These are phyloP conservation scores for Selenicereus undatus DNA, from an alignment of 148 eudicot genomes.

Conservation along the genomic window DNA sequence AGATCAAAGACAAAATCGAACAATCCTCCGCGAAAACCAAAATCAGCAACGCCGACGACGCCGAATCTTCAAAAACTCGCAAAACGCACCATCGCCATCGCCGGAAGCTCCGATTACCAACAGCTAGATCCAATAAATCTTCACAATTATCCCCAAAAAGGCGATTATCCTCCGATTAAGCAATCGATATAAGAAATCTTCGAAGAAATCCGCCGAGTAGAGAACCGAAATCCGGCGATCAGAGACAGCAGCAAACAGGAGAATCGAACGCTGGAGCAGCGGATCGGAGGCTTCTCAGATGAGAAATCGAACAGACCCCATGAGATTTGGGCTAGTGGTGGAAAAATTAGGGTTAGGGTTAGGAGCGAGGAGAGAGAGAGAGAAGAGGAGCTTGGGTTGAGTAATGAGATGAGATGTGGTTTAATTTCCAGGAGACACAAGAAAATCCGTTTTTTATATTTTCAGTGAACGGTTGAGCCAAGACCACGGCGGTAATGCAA, in stretches of 20 bases:
- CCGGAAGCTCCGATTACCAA: conserved; percentile 13
- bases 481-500: no score
- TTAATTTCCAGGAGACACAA: neutral
- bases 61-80: conserved; percentile 13
- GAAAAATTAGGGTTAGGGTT: conserved; percentile 23
- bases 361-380: neutral
- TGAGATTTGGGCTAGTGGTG: neutral
- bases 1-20: conserved; percentile 14
- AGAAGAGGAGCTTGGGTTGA: neutral
- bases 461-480: neutral
- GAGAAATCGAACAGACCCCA: conserved; percentile 3
- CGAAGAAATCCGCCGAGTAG: neutral
- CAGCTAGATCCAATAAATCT: neutral
- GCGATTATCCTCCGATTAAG: neutral
- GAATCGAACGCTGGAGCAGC: neutral
- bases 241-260: neutral
- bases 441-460: neutral
- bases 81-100: neutral
- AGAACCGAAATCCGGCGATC: neutral
- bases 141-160: neutral
- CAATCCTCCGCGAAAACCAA: neutral
- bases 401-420: neutral
- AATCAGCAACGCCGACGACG: conserved; percentile 5
- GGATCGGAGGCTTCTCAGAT: neutral
- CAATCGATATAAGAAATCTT: neutral